A percentile compares a stretch with the other conserved stretches of the same genome.
phyloP scores from a whole-genome alignment of 2,329 filamentous ascomycete species.

The Ophiostoma australiae region DNA sequence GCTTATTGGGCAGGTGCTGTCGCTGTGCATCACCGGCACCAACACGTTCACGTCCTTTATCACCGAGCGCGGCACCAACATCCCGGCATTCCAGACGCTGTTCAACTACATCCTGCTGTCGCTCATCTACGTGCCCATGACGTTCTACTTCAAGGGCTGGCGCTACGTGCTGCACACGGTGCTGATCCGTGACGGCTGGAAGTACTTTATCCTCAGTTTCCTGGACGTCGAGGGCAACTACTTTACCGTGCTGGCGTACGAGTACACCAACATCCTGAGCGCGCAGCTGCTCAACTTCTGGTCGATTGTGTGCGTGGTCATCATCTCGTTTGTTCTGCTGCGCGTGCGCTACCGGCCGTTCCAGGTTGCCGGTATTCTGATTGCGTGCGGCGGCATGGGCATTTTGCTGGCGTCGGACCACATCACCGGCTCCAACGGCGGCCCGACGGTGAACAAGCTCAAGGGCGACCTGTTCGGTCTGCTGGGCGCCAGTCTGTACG shows the following conservation, averaged over 20 bases:
- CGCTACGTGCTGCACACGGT: constrained; percentile 60
- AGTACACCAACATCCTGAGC: constrained; percentile 84
- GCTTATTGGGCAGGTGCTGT: constrained; percentile 72
- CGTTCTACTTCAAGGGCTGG: constrained; percentile 72
- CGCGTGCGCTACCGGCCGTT: constrained; percentile 79
- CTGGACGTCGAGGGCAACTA: constrained; percentile 96
- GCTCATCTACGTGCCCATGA: constrained; percentile 73
- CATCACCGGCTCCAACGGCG: constrained; percentile 68
- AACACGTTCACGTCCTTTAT: constrained; percentile 86
- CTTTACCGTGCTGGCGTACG: constrained; percentile 92
- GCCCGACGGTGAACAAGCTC: constrained; percentile 63
- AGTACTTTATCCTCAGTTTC: constrained; percentile 88
- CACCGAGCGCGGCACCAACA: constrained; percentile 60
- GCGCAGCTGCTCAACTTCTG: constrained; percentile 98
- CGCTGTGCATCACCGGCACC: constrained; percentile 85
- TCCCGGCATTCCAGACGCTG: constrained; percentile 91
- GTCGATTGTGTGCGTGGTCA: constrained; percentile 89
- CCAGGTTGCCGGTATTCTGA: constrained; percentile 79
- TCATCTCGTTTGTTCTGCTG: constrained; percentile 76
- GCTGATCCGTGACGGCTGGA: constrained; percentile 73
- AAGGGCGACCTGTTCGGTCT: constrained; percentile 93
- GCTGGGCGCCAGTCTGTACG: constrained; percentile 84
- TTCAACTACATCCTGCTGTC: constrained; percentile 90
- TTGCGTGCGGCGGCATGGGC: constrained; percentile 88
- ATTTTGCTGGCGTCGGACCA: constrained; percentile 83